phyloP scores from a whole-genome alignment of 495 filamentous ascomycete genomes.

The Alectoria sarmentosa region DNA sequence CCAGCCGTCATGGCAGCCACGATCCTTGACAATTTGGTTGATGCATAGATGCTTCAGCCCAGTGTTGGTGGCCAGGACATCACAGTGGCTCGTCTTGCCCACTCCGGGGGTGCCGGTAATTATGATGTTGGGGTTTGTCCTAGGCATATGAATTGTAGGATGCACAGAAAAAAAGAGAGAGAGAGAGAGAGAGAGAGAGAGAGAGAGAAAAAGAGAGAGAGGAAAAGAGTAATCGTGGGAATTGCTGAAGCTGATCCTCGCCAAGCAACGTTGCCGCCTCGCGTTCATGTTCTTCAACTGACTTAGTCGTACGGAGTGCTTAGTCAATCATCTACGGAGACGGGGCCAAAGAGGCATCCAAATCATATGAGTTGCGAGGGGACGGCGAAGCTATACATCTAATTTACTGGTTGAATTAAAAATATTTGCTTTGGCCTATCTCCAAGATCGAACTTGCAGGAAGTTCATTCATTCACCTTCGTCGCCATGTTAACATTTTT shows the following conservation, averaged over 20 bases:
- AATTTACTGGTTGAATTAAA: too few species aligned
- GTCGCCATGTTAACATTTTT: background rate
- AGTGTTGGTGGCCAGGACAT: conserved; percentile 63
- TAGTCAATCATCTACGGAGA: too few species aligned
- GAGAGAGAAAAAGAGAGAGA: too few species aligned
- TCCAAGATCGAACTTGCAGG: background rate
- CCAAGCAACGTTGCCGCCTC: too few species aligned
- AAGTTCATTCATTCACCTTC: background rate
- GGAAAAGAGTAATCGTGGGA: too few species aligned
- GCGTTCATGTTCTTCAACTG: too few species aligned
- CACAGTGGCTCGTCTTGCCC: conserved; percentile 87
- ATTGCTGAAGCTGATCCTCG: background rate
- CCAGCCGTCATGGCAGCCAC: conserved; percentile 72
- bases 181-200: too few species aligned
- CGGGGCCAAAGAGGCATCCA: too few species aligned
- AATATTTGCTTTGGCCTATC: background rate
- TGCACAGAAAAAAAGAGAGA: background rate
- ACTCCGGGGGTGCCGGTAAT: conserved; percentile 93
- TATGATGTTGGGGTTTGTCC: conserved; percentile 78
- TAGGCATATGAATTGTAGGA: conserved; percentile 32
- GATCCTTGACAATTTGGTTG: conserved; percentile 84
- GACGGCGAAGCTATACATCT: too few species aligned
- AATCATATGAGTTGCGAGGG: too few species aligned
- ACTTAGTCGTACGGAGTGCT: too few species aligned
- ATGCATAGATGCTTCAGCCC: conserved; percentile 80